Evolutionary conservation across 2,329 filamentous ascomycete genomes (phyloP).

Genomic region (Colletotrichum lindemuthianum): DNA sequence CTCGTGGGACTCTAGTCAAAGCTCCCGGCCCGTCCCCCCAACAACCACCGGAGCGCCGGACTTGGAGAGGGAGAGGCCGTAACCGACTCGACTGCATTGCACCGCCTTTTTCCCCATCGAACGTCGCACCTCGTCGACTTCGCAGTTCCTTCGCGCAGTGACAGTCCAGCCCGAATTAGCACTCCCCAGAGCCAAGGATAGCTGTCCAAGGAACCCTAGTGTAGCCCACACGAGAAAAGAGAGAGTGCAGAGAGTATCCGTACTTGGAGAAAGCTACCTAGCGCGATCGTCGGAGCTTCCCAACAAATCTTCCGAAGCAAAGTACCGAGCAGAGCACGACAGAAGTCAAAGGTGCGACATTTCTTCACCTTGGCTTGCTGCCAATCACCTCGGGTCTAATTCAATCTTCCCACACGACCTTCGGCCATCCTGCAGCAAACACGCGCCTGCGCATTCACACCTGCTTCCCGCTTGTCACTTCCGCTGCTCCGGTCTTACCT

Average conservation of each 20-base stretch:
- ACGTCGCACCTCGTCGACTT: too few species aligned
- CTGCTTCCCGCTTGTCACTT: not conserved
- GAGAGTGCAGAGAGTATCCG: too few species aligned
- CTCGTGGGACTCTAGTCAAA: too few species aligned
- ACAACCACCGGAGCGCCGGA: conserved; percentile 14
- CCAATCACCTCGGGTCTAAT: conserved; percentile 13
- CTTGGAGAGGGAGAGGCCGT: conserved; percentile 7
- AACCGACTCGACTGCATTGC: not conserved
- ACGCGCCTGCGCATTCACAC: too few species aligned
- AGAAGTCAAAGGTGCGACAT: conserved; percentile 20
- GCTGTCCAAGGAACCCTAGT: too few species aligned
- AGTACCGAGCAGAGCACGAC: not conserved
- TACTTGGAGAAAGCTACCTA: not conserved
- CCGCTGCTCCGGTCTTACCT: not conserved
- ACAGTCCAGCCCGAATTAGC: not conserved
- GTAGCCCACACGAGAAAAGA: too few species aligned
- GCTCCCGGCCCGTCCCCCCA: not conserved
- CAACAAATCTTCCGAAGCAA: conserved; percentile 30
- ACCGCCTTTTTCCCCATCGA: too few species aligned
- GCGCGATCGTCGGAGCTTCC: conserved; percentile 32
- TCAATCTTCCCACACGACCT: conserved; percentile 1
- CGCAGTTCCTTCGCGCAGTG: conserved; percentile 9
- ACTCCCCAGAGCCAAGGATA: too few species aligned
- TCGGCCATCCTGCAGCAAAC: conserved; percentile 17
- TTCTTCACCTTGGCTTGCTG: conserved; percentile 29